Evolutionary conservation across 768 basidiomycete species (phyloP), one percentile per base, ranked within the genome.

Genomic region (Collybiopsis luxurians): DNA sequence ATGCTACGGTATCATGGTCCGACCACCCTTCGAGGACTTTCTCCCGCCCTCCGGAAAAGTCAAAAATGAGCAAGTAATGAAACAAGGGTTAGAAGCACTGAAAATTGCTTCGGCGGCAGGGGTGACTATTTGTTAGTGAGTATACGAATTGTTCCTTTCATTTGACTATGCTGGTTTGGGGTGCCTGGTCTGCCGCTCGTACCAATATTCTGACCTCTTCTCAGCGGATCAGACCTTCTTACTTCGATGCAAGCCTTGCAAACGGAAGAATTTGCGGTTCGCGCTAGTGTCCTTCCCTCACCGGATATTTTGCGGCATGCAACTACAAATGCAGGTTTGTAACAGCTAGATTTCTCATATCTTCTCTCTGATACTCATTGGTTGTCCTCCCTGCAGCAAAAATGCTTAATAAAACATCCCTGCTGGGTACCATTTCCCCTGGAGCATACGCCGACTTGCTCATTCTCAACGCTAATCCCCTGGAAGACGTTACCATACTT

Each of bases 161-260:
- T 45, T 31, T 2, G 43, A 13, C 9, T n/a, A n/a, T n/a, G n/a
- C n/a, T n/a, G n/a, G n/a, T n/a, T n/a, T n/a, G n/a, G n/a, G n/a
- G n/a, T n/a, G n/a, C n/a, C n/a, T n/a, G n/a, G n/a, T n/a, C n/a
- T n/a, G n/a, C n/a, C n/a, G n/a, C n/a, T n/a, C n/a, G n/a, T n/a
- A n/a, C n/a, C n/a, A n/a, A n/a, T n/a, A n/a, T 54, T 47, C 11
- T 23, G 23, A 26, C 19, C 49, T 5, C 15, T 36, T 30, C 10
- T 23, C 21, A 65, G 64, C 27, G 64, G 64, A 15, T 65, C 64
- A 12, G 64, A 65, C 53, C 60, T 65, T 58, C 69, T 71, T 55
- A 78, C 64, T 38, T 81, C 68, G 56, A 76, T 75, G 73, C 82
- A 69, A 56, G 79, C 71, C 47, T 73, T 72, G 51, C 82, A 71